Conservation (phyloP, 2,329 filamentous ascomycete genomes). For the Pseudogymnoascus sp. region DNA sequence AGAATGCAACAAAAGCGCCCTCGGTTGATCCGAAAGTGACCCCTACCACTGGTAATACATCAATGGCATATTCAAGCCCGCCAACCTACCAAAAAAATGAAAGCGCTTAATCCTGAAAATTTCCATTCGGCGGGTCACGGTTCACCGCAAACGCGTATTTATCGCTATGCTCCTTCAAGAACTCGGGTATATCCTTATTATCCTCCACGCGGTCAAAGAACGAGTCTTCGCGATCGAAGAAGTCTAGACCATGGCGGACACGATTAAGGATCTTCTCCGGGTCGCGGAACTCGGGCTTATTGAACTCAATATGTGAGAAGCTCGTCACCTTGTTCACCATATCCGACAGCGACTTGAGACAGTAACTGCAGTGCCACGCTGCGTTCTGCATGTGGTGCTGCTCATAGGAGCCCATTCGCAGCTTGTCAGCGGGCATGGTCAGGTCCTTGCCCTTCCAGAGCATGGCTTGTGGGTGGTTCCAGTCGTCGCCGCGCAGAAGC, state of each 20-base stretch:
- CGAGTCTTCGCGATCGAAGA: slow-evolving; percentile 32
- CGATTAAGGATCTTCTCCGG: slow-evolving; percentile 32
- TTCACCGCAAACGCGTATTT: slow-evolving; percentile 20
- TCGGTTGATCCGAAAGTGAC: neutral
- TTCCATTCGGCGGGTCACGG: slow-evolving; percentile 18
- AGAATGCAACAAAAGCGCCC: neutral
- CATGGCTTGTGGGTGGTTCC: slow-evolving; percentile 39
- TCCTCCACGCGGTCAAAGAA: slow-evolving; percentile 30
- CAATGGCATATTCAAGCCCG: neutral
- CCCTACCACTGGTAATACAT: neutral
- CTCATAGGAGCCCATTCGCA: slow-evolving; percentile 28
- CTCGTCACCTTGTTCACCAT: slow-evolving; percentile 34
- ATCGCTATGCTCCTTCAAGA: slow-evolving; percentile 25
- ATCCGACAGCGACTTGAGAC: slow-evolving; percentile 34
- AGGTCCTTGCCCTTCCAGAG: slow-evolving; percentile 28
- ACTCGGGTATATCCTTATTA: slow-evolving; percentile 36
- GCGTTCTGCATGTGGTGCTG: slow-evolving; percentile 28
- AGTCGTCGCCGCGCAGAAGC: slow-evolving; percentile 28
- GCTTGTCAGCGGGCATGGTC: slow-evolving; percentile 33
- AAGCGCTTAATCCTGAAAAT: slow-evolving; percentile 18
- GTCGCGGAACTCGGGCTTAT: slow-evolving; percentile 34
- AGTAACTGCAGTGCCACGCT: slow-evolving; percentile 39
- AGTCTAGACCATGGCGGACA: slow-evolving; percentile 34
- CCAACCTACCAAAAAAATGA: neutral
- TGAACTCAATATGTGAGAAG: slow-evolving; percentile 34